These are phyloP conservation scores for rapeseed (Brassica napus) DNA, from an alignment of 345 rosid genomes.

Conservation along the genomic window DNA sequence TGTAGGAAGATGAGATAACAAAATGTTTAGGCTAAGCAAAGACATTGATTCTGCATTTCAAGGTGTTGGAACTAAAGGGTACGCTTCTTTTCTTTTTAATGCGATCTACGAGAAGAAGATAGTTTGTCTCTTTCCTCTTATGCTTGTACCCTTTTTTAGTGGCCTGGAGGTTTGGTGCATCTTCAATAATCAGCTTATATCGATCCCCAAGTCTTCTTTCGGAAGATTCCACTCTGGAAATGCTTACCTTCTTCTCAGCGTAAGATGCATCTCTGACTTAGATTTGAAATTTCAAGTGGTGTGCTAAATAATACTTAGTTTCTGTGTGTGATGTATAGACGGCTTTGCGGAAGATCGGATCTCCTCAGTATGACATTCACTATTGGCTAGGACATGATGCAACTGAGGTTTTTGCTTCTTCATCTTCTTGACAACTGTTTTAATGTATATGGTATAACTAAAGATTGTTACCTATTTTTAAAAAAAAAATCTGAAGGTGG, in stretches of 20 bases:
- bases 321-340: slow-evolving; percentile 46
- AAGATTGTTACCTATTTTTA: neutral
- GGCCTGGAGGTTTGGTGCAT: slow-evolving; percentile 86
- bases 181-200: slow-evolving; percentile 52
- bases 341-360: slow-evolving; percentile 49
- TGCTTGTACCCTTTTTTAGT: slow-evolving; percentile 40
- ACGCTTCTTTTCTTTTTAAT: slow-evolving; percentile 28
- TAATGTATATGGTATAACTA: neutral
- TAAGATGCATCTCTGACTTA: slow-evolving; percentile 13
- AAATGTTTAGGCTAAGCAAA: slow-evolving; percentile 51
- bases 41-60: slow-evolving; percentile 58
- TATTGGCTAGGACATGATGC: slow-evolving; percentile 83
- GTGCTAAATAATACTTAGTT: neutral
- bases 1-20: slow-evolving; percentile 16
- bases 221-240: slow-evolving; percentile 79
- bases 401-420: slow-evolving; percentile 37
- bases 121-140: neutral
- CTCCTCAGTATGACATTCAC: slow-evolving; percentile 67
- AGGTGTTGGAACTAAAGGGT: slow-evolving; percentile 66
- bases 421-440: neutral
- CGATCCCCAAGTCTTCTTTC: slow-evolving; percentile 55
- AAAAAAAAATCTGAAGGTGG: slow-evolving; percentile 47
- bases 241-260: slow-evolving; percentile 64
- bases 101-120: neutral
- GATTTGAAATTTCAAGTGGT: neutral